Percentiles rank a stretch among this genome's conserved stretches.
Evolutionary conservation across 306 rosid species (phyloP).

Genomic region (Calophaca sinica): DNA sequence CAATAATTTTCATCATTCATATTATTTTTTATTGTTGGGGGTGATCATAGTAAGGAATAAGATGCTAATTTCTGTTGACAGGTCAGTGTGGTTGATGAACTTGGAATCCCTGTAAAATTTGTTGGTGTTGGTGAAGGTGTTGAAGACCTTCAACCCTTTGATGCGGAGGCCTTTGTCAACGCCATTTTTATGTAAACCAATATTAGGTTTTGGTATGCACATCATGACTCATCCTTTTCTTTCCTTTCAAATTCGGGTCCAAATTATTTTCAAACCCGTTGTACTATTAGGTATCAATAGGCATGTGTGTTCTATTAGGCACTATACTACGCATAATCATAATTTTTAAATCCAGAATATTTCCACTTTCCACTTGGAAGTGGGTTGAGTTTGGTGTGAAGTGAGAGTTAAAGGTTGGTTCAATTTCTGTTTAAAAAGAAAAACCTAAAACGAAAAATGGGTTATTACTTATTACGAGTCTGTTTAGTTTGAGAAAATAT

Average conservation of each 20-base stretch:
- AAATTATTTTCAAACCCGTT: neutral
- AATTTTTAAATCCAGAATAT: constrained; percentile 3
- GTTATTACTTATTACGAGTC: too few relatives aligned
- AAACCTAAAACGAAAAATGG: neutral
- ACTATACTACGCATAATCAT: neutral
- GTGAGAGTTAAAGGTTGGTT: neutral
- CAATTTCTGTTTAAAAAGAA: neutral
- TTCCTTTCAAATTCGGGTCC: constrained; percentile 10
- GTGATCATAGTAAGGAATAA: constrained; percentile 22
- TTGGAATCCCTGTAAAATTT: constrained; percentile 94
- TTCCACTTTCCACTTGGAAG: neutral
- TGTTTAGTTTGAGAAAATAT: too few relatives aligned
- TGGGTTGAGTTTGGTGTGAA: neutral
- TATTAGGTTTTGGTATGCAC: constrained; percentile 38
- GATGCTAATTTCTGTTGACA: constrained; percentile 49
- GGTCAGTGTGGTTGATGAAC: constrained; percentile 98
- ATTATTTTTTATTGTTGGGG: constrained; percentile 3
- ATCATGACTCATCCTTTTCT: constrained; percentile 6
- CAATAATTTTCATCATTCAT: neutral
- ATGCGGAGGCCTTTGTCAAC: constrained; percentile 89
- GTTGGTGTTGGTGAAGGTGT: constrained; percentile 95
- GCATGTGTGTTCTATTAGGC: neutral
- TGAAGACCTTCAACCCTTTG: constrained; percentile 96
- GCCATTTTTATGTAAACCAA: constrained; percentile 76
- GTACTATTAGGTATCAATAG: neutral